Evolutionary conservation across 1,139 yeast species (phyloP).

Genomic region (Ogataea hybrid): DNA sequence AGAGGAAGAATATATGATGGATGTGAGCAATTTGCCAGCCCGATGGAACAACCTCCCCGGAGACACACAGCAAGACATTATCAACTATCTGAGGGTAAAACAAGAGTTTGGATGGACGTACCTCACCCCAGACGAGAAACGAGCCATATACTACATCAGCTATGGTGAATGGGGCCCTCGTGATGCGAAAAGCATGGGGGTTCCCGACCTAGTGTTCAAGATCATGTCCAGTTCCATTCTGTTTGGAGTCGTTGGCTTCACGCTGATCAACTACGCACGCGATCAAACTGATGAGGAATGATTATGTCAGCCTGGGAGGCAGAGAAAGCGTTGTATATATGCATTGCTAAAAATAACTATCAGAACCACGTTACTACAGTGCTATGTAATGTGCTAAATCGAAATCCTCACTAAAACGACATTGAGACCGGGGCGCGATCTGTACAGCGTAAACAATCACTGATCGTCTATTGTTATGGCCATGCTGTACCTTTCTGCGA

Average conservation of each 20-base stretch:
- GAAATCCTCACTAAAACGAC: too few relatives aligned
- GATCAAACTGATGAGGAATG: constrained; percentile 22
- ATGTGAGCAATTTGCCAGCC: constrained; percentile 41
- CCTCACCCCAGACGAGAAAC: constrained; percentile 51
- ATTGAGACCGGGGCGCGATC: not conserved
- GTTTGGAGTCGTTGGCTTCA: constrained; percentile 33
- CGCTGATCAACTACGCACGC: constrained; percentile 29
- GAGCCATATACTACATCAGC: constrained; percentile 56
- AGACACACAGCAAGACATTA: constrained; percentile 56
- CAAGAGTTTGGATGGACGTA: constrained; percentile 60
- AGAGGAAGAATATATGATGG: constrained; percentile 34
- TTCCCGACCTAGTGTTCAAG: constrained; percentile 32
- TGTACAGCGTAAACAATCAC: not conserved
- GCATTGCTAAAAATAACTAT: constrained; percentile 6
- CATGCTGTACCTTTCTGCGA: not conserved
- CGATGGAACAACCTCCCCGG: constrained; percentile 59
- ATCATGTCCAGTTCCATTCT: constrained; percentile 31
- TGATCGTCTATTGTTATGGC: not conserved
- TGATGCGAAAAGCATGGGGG: constrained; percentile 25
- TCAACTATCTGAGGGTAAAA: constrained; percentile 55
- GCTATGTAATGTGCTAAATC: not conserved
- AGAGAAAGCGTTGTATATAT: constrained; percentile 2
- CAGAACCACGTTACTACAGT: not conserved
- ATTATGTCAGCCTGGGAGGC: not conserved
- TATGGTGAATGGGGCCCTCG: constrained; percentile 67